phyloP scores from a whole-genome alignment of 2,329 filamentous ascomycete species.

The Ophiosphaerella herpotricha region DNA sequence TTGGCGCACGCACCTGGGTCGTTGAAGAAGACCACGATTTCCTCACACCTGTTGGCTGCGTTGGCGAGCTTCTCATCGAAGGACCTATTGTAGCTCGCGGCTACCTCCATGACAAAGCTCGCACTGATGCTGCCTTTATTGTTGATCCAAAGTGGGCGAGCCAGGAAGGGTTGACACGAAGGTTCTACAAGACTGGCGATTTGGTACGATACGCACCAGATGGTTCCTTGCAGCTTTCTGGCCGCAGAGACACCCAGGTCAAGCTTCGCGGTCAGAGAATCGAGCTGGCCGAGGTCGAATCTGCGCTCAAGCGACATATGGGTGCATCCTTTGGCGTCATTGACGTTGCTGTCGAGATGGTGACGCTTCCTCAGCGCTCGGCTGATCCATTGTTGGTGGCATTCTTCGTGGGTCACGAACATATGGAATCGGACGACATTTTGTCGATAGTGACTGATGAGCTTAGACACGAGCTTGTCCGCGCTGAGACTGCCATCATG shows the following conservation, averaged over 20 bases:
- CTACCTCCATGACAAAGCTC: constrained; percentile 22
- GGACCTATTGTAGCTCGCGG: constrained; percentile 22
- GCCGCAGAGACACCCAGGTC: constrained; percentile 27
- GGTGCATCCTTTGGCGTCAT: background rate
- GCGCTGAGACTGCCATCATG: too few relatives aligned
- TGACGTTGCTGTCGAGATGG: background rate
- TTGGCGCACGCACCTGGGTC: constrained; percentile 24
- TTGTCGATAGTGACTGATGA: background rate
- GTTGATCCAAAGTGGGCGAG: constrained; percentile 4
- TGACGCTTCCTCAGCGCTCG: background rate
- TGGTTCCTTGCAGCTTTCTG: constrained; percentile 17
- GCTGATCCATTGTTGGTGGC: background rate
- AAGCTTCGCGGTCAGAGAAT: constrained; percentile 31
- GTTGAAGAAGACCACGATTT: constrained; percentile 25
- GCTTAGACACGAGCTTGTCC: too few relatives aligned
- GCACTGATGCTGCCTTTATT: constrained; percentile 25
- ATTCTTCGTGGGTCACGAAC: constrained; percentile 1
- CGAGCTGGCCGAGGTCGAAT: constrained; percentile 30
- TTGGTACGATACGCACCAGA: constrained; percentile 18
- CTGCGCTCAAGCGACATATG: constrained; percentile 4
- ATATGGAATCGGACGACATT: background rate
- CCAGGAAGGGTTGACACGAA: constrained; percentile 4
- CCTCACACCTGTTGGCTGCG: constrained; percentile 18
- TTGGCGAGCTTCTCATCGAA: constrained; percentile 33
- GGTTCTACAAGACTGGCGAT: constrained; percentile 37